Evolutionary conservation across 495 filamentous ascomycete species (phyloP), one percentile per base, ranked within the genome.

Genomic region (Penicillium cinerascens): DNA sequence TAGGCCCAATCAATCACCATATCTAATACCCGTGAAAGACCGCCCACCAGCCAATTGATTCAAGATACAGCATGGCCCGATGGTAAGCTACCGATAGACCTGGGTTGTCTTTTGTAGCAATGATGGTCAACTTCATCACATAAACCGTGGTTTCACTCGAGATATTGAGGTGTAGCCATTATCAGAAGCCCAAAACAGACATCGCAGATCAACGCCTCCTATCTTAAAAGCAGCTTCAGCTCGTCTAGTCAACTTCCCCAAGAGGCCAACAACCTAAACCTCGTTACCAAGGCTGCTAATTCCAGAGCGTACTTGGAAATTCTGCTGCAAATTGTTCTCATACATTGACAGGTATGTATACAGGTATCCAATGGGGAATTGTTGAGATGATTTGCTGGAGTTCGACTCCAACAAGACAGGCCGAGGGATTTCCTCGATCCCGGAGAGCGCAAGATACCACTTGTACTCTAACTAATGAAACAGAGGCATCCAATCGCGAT

Each of bases 401-500:
- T 47, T 17, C 20, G 16, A 44, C 22, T 27, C 35, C 47, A 50
- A 41, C 23, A 21, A 45, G 26, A 42, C 35, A 39, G 35, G 41
- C 25, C 22, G 26, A 44, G 16, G 8, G 17, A 29, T n/a, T 43
- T 20, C 33, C 38, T 50, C 33, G 42, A 51, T 27, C 2, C 10
- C n/a, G 11, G 9, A 13, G 29, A 48, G 29, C 10, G 15, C 20
- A 58, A 42, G 33, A 49, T 25, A 45, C 20, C 11, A 22, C 42
- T 44, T 35, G 21, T 16, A 10, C 44, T 44, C 61, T 82, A 98
- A 69, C 90, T 95, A 62, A 98, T 95, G 63, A 97, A 95, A 72
- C 93, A 98, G 44, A 98, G 79, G 66, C 91, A 96, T 7, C 91
- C 93, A 51, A 98, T 78, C 3, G 87, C 87, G 42, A 96, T 71